A percentile compares a stretch with the other conserved stretches of the same genome.
These are phyloP conservation scores for Datisca glomerata DNA, from an alignment of 306 rosid species.

Conservation along the genomic window DNA sequence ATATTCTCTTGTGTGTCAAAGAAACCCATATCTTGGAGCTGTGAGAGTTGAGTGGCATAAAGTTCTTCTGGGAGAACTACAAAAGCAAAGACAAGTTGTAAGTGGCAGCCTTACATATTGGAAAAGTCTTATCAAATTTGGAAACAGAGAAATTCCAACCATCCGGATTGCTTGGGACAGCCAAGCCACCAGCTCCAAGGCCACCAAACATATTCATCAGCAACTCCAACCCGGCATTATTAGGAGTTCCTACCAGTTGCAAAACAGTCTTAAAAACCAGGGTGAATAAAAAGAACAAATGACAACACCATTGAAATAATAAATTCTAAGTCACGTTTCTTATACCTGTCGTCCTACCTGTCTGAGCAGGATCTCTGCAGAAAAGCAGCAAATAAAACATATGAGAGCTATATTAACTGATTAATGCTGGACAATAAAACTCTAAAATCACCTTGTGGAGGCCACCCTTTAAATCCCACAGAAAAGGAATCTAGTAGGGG, in stretches of 20 bases:
- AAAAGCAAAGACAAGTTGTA: constrained; percentile 1
- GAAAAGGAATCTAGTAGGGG: too few relatives aligned
- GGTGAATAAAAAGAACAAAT: not conserved
- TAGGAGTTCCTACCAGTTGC: constrained; percentile 24
- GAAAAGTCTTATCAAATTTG: not conserved
- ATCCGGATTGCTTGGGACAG: constrained; percentile 55
- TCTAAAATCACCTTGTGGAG: too few relatives aligned
- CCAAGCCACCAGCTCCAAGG: constrained; percentile 72
- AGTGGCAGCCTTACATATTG: not conserved
- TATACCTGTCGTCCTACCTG: not conserved
- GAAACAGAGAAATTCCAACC: constrained; percentile 31
- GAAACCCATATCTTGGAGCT: constrained; percentile 96
- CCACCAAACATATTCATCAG: constrained; percentile 87
- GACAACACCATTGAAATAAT: constrained; percentile 2
- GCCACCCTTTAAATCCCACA: too few relatives aligned
- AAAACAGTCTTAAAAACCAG: not conserved
- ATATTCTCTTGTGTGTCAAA: constrained; percentile 83
- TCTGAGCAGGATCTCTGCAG: not conserved
- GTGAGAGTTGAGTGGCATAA: constrained; percentile 71
- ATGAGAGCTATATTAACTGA: too few relatives aligned
- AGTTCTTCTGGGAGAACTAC: constrained; percentile 81
- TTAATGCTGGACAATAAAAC: too few relatives aligned
- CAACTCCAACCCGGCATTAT: constrained; percentile 56
- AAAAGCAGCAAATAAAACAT: too few relatives aligned
- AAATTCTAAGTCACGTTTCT: not conserved